Conservation (phyloP, 2,329 filamentous ascomycete species). For the Pleoardoris graminearum region DNA sequence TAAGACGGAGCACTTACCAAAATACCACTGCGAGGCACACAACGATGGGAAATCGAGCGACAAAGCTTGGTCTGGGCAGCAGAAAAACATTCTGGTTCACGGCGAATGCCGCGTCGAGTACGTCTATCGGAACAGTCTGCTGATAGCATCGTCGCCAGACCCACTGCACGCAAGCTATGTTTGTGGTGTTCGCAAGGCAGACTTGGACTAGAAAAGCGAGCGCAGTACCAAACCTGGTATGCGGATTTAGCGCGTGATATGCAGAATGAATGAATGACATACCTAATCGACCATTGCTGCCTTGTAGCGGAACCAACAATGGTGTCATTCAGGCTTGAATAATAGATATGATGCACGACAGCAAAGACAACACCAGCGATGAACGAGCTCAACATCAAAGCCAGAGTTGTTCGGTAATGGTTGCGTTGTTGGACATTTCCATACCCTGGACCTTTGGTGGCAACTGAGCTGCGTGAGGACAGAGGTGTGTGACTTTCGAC, state of each 20-base stretch:
- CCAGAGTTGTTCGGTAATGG: not conserved
- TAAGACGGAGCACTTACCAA: not conserved
- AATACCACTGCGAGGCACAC: not conserved
- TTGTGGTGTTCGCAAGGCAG: not conserved
- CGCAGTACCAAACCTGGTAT: not conserved
- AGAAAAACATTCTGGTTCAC: not conserved
- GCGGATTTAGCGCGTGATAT: not conserved
- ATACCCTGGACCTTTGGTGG: too few species aligned
- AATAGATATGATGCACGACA: constrained; percentile 1
- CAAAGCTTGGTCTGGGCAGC: not conserved
- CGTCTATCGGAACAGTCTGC: not conserved
- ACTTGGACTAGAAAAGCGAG: not conserved
- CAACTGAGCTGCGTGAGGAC: too few species aligned
- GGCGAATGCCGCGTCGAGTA: not conserved
- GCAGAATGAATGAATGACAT: not conserved
- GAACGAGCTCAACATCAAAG: constrained; percentile 11
- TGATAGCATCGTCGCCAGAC: not conserved
- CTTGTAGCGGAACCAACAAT: not conserved
- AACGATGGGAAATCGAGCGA: not conserved
- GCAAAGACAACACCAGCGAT: not conserved
- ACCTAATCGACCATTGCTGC: constrained; percentile 4
- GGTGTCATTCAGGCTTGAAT: not conserved
- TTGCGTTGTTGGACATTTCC: too few species aligned
- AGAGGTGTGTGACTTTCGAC: too few species aligned
- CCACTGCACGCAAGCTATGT: not conserved